Base-by-base conservation (phyloP, 352 stramenopile species). In the Aphanomyces euteiches region DNA sequence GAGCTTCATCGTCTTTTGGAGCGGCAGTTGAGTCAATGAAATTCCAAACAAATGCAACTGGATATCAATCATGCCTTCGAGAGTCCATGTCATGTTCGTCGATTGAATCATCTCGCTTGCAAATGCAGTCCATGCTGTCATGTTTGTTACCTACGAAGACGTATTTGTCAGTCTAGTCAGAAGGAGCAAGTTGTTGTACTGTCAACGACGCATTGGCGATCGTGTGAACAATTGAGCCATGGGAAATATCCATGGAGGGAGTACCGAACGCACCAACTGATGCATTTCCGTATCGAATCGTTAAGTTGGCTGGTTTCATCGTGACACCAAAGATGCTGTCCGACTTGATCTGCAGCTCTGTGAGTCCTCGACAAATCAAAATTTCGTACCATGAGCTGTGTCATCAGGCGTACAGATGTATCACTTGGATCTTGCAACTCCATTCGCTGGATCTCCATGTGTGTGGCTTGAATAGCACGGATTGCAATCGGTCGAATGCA, bases 191-290 rank as follows among this genome's bases (percentile, higher is more conserved):
- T 56, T 12, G 15, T 7, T 28, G n/a, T 56, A 61, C 64, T 7
- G 53, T 70, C 15, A 70, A 53, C 19, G 64, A 63, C 3, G 64
- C 48, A 58, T 70, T 70, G 2, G 45, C 47, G 54, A 70, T 70
- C 39, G 64, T 70, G 28, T 70, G 64, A 4, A 70, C 45, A 12
- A 21, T n/a, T 3, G 48, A 37, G 54, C 64, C 64, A 13, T 47
- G 21, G 17, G 64, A 63, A 41, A 70, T 70, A 40, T 63, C 64
- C 64, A 70, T 70, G 8, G 64, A 34, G 2, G 64, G 64, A 4
- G 64, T 63, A 17, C 12, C 17, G 36, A 70, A 70, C 12, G 39
- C 13, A 15, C 64, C 64, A 38, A 70, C 53, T 8, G 36, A 50
- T n/a, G 12, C 37, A 19, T 56, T 50, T 8, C 47, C 43, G 28